These are phyloP conservation scores for Lactarius quietus DNA, from an alignment of 768 basidiomycete species.

Conservation along the genomic window DNA sequence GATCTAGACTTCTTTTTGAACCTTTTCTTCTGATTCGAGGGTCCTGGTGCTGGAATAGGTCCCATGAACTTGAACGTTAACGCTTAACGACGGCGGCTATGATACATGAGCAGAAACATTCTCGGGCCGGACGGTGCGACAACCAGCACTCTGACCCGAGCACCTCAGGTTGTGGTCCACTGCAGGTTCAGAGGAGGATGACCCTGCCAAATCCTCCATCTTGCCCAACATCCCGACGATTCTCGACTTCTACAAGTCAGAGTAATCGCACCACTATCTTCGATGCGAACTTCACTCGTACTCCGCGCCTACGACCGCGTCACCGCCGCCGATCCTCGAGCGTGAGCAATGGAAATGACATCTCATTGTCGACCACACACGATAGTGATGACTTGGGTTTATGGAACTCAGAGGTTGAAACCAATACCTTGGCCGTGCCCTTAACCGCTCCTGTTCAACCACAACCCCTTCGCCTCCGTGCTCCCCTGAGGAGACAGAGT, in stretches of 20 bases:
- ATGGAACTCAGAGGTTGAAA: conserved; percentile 13
- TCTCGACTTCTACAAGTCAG: conserved; percentile 16
- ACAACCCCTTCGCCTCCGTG: conserved; percentile 8
- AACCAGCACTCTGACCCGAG: background rate
- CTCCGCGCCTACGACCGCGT: conserved; percentile 15
- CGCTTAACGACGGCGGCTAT: background rate
- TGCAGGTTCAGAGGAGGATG: background rate
- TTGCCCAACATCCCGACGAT: background rate
- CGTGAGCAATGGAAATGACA: conserved; percentile 13
- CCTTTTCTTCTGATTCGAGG: conserved; percentile 12
- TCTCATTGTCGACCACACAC: conserved; percentile 22
- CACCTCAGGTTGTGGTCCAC: too few relatives aligned
- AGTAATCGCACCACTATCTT: conserved; percentile 11
- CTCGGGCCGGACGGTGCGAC: background rate
- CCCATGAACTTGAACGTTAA: conserved; percentile 13
- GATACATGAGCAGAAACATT: background rate
- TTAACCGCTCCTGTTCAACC: background rate
- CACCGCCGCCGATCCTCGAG: conserved; percentile 21
- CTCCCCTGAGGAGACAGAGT: conserved; percentile 14
- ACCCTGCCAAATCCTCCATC: conserved; percentile 5
- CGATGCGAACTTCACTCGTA: conserved; percentile 12
- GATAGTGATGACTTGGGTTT: conserved; percentile 14
- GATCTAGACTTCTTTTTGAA: conserved; percentile 12
- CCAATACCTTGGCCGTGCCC: conserved; percentile 1
- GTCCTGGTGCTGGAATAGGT: conserved; percentile 12